phyloP scores from a whole-genome alignment of 1,284 basidiomycete species.

The Ceratobasidium sp. region DNA sequence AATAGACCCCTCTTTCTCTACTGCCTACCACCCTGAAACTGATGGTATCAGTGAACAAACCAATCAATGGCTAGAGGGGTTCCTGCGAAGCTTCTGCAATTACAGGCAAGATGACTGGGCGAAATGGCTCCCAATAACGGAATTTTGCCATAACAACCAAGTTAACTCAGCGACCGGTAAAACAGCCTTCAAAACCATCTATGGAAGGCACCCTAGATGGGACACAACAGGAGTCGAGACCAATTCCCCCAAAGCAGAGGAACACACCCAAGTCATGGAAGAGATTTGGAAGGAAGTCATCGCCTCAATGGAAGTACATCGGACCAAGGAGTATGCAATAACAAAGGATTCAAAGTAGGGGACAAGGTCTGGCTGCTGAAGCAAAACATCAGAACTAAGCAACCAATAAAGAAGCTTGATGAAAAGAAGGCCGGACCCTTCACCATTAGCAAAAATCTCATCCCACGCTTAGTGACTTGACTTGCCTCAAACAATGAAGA shows the following conservation, averaged over 20 bases:
- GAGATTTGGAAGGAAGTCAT: background rate
- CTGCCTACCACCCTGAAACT: constrained; percentile 54
- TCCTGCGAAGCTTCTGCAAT: constrained; percentile 50
- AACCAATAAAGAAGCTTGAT: constrained; percentile 52
- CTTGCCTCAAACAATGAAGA: too few species aligned
- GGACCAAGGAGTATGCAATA: constrained; percentile 2
- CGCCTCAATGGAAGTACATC: constrained; percentile 4
- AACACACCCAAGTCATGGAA: too few species aligned
- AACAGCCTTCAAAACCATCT: constrained; percentile 44
- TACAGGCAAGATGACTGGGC: constrained; percentile 37
- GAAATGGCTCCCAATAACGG: constrained; percentile 15
- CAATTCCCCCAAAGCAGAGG: background rate
- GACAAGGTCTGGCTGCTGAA: constrained; percentile 50
- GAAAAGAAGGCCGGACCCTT: constrained; percentile 50
- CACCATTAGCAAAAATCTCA: constrained; percentile 38
- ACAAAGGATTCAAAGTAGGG: constrained; percentile 45
- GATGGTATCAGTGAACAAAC: constrained; percentile 48
- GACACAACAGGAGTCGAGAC: background rate
- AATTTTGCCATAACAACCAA: constrained; percentile 47
- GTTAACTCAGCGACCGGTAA: constrained; percentile 48
- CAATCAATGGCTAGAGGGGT: too few species aligned
- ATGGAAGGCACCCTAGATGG: constrained; percentile 50
- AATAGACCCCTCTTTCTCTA: constrained; percentile 55
- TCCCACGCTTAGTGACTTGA: background rate
- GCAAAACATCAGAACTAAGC: constrained; percentile 48